Conservation (phyloP, 352 stramenopile genomes). For the Phytophthora sp. region DNA sequence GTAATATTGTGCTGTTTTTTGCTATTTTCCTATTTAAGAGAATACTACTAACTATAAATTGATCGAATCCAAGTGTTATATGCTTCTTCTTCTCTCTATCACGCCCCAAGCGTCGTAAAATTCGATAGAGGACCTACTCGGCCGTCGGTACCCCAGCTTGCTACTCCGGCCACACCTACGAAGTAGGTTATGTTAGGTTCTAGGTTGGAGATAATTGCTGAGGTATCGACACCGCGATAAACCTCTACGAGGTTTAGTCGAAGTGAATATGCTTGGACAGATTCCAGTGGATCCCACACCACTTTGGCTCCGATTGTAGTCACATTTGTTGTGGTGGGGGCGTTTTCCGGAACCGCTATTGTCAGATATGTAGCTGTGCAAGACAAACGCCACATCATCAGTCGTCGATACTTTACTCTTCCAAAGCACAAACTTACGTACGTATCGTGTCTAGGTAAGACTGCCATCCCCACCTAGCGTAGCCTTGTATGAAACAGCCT, state of each 20-base stretch:
- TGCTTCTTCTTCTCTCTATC: conserved; percentile 7
- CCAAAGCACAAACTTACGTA: conserved; percentile 35
- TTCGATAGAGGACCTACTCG: conserved; percentile 59
- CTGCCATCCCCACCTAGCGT: conserved; percentile 75
- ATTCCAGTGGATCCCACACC: conserved; percentile 53
- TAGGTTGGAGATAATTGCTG: conserved; percentile 46
- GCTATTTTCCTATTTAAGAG: too few species aligned
- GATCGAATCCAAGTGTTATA: too few species aligned
- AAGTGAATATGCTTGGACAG: conserved; percentile 74
- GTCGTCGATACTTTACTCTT: not conserved
- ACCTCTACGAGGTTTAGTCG: conserved; percentile 79
- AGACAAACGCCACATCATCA: not conserved
- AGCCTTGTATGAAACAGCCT: conserved; percentile 76
- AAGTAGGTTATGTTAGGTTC: conserved; percentile 80
- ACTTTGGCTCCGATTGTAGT: conserved; percentile 46
- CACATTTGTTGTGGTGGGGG: conserved; percentile 50
- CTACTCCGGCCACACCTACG: conserved; percentile 67
- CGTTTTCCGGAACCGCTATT: conserved; percentile 43
- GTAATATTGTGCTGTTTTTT: too few species aligned
- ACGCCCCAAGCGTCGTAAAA: conserved; percentile 60
- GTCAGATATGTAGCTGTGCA: conserved; percentile 66
- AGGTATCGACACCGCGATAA: conserved; percentile 60
- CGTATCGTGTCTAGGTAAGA: conserved; percentile 70
- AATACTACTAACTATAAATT: too few species aligned
- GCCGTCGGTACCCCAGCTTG: conserved; percentile 66